phyloP scores from a whole-genome alignment of 371 early-diverging fungal species.

The Parasitella parasitica region DNA sequence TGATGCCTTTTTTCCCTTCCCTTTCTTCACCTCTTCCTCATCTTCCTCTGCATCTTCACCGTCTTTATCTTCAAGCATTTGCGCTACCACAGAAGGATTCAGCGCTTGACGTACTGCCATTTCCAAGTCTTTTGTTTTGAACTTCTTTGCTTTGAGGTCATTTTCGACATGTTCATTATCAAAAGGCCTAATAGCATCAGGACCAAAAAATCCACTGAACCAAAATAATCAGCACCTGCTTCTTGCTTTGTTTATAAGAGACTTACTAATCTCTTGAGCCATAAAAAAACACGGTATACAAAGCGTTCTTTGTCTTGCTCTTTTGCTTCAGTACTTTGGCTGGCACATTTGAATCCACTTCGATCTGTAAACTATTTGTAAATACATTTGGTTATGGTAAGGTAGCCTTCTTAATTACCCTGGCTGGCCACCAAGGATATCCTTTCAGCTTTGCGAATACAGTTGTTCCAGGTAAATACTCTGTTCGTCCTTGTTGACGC shows the following conservation, averaged over 20 bases:
- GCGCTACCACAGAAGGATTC: constrained; percentile 14
- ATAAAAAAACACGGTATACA: constrained; percentile 68
- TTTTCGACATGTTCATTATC: constrained; percentile 22
- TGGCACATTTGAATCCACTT: constrained; percentile 56
- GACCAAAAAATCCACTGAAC: constrained; percentile 40
- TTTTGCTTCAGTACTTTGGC: constrained; percentile 56
- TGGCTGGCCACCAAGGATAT: constrained; percentile 81
- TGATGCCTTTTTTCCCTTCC: constrained; percentile 8
- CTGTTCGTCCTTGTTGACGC: constrained; percentile 21
- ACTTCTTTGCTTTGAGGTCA: constrained; percentile 37
- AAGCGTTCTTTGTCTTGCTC: constrained; percentile 50
- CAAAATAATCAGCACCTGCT: neutral
- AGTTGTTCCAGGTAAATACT: constrained; percentile 59
- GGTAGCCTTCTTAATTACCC: constrained; percentile 38
- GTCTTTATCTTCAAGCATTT: constrained; percentile 20
- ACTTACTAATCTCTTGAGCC: constrained; percentile 76
- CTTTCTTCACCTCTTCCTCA: constrained; percentile 11
- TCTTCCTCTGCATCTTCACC: constrained; percentile 27
- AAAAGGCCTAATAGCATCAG: constrained; percentile 37
- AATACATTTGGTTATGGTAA: neutral
- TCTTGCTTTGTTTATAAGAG: neutral
- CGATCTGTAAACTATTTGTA: constrained; percentile 41
- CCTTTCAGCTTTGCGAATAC: constrained; percentile 76
- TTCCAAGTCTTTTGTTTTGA: constrained; percentile 36
- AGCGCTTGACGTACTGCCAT: constrained; percentile 45